Base-by-base conservation (phyloP, 2,329 filamentous ascomycete species). In the Sporothrix euskadiensis region DNA sequence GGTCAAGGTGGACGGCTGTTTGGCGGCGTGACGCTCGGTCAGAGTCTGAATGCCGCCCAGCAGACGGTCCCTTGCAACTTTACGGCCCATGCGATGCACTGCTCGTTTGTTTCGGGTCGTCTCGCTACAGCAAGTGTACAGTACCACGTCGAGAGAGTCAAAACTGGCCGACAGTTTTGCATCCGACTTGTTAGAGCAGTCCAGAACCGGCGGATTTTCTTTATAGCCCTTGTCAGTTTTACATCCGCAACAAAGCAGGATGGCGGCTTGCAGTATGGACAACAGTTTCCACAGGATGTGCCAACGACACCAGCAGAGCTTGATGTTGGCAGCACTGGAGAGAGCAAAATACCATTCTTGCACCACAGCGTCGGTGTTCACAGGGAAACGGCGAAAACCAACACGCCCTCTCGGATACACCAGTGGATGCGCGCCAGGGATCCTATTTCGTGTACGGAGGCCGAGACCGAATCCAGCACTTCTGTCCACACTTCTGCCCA, bases 361-460 rank as follows among this genome's bases (percentile, higher is more conserved):
- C 59, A 65, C 19, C 59, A 65, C 35, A 44, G 35, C 4, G 59
- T 65, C n/a, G 59, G 59, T 3, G 12, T 65, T 14, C 19, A 14
- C 35, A 35, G 4, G 35, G 35, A 35, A 5, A 22, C 9, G 9
- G 14, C n/a, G 1, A 35, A 26, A 35, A 26, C 7, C 56, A 10
- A 26, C 19, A 26, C 19, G 3, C 19, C 39, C 6, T 8, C 59
- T 2, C 59, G n/a, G 0, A 44, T 65, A 26, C 59, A 65, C 35
- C 59, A 65, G 35, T 65, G 59, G 59, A 26, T 65, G 59, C 59
- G 59, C 6, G 59, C 59, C 35, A 35, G 59, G 14, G n/a, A 65
- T 4, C 19, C 59, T 19, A 65, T 44, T 3, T 41, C 59, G n/a
- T n/a, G n/a, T n/a, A 12, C 3, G 35, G 12, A 3, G 16, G n/a